A percentile compares a stretch with the other conserved stretches of the same genome.
Evolutionary conservation across 169 alveolate species (phyloP).

Genomic region (Plasmodium malariae): DNA sequence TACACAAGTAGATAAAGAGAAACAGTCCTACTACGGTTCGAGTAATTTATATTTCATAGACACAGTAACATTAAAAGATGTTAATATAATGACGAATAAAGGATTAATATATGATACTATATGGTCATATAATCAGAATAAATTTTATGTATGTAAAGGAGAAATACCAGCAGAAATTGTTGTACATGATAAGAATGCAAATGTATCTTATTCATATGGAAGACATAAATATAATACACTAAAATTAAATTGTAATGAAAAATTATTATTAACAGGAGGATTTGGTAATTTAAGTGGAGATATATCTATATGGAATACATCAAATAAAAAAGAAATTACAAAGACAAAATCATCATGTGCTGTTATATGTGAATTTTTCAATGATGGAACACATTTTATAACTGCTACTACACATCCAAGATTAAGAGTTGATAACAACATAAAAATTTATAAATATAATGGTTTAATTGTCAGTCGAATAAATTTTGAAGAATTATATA

Average conservation of each 20-base stretch:
- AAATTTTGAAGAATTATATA: constrained; percentile 82
- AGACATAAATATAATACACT: constrained; percentile 89
- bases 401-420: constrained; percentile 93
- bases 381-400: constrained; percentile 87
- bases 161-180: constrained; percentile 82
- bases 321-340: constrained; percentile 81
- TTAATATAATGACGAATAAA: constrained; percentile 42
- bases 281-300: constrained; percentile 95
- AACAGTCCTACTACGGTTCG: constrained; percentile 82
- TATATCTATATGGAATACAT: constrained; percentile 91
- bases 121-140: constrained; percentile 83
- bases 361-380: constrained; percentile 85
- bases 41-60: constrained; percentile 80
- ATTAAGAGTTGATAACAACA: constrained; percentile 92
- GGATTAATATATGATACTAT: constrained; percentile 85
- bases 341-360: constrained; percentile 84
- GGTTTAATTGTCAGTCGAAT: constrained; percentile 83
- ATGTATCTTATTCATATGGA: constrained; percentile 82
- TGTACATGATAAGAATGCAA: constrained; percentile 80
- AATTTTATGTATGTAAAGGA: constrained; percentile 83
- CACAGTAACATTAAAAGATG: constrained; percentile 35
- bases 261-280: constrained; percentile 90
- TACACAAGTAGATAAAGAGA: constrained; percentile 83
- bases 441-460: constrained; percentile 85
- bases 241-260: constrained; percentile 84